A percentile compares a stretch with the other conserved stretches of the same genome.
These are phyloP conservation scores for Auriscalpium microsporum DNA, from an alignment of 768 basidiomycete species.

Conservation along the genomic window DNA sequence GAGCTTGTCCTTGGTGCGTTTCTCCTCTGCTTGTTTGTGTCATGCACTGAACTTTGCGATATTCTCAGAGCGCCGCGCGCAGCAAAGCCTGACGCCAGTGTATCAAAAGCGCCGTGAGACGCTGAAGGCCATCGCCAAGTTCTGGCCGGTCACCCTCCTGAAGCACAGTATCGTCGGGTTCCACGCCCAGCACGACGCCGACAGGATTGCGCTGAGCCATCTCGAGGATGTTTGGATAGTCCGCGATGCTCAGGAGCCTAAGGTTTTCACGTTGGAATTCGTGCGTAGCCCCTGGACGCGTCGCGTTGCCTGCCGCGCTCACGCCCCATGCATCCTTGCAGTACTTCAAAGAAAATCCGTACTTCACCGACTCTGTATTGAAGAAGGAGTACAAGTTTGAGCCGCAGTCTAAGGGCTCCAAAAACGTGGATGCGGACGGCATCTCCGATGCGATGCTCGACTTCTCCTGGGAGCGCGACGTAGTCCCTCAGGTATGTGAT, in stretches of 20 bases:
- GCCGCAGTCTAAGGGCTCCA: constrained; percentile 41
- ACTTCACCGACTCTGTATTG: constrained; percentile 65
- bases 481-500: constrained; percentile 47
- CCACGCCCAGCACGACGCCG: constrained; percentile 63
- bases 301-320: neutral
- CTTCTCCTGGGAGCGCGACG: constrained; percentile 75
- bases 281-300: constrained; percentile 40
- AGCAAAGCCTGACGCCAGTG: constrained; percentile 46
- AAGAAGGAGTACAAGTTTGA: constrained; percentile 78
- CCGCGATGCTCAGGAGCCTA: constrained; percentile 62
- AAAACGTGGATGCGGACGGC: constrained; percentile 64
- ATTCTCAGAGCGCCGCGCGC: constrained; percentile 52
- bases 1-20: constrained; percentile 67
- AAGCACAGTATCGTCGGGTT: constrained; percentile 57
- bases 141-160: constrained; percentile 83
- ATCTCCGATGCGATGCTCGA: constrained; percentile 71
- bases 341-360: constrained; percentile 84
- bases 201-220: constrained; percentile 75
- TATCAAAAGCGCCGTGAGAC: constrained; percentile 66
- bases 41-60: constrained; percentile 1
- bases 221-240: constrained; percentile 81
- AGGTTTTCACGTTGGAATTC: constrained; percentile 83
- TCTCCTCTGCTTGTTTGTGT: neutral
- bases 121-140: constrained; percentile 59
- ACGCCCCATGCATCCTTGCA: constrained; percentile 21